phyloP scores from a whole-genome alignment of 2,329 filamentous ascomycete genomes.

The Metarhizium rileyi region DNA sequence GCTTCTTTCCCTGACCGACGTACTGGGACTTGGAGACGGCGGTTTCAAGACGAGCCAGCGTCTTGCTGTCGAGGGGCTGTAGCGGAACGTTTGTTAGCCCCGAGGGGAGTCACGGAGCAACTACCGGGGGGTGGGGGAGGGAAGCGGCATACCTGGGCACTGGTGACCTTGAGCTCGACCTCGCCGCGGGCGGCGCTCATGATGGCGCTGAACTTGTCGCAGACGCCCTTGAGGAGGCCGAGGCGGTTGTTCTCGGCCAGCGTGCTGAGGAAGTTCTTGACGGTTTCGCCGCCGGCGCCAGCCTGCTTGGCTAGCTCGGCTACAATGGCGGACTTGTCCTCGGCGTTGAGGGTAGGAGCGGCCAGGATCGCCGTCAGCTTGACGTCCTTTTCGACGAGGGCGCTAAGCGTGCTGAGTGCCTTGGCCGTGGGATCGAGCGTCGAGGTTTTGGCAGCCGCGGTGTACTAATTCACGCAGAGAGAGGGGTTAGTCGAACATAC shows the following conservation, averaged over 20 bases:
- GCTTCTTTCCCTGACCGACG: slow-evolving; percentile 86
- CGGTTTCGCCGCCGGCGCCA: slow-evolving; percentile 64
- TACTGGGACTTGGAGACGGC: slow-evolving; percentile 85
- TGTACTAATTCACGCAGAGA: slow-evolving; percentile 61
- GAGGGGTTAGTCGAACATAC: background rate
- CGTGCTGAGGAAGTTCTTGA: slow-evolving; percentile 88
- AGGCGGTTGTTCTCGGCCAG: slow-evolving; percentile 96
- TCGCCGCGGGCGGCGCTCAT: slow-evolving; percentile 87
- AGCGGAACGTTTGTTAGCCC: slow-evolving; percentile 1
- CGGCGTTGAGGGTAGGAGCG: slow-evolving; percentile 66
- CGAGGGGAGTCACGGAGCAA: too few relatives aligned
- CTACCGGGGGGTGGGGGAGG: background rate
- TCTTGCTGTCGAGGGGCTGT: slow-evolving; percentile 78
- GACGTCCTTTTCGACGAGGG: slow-evolving; percentile 68
- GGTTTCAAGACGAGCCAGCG: slow-evolving; percentile 73
- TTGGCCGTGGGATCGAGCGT: slow-evolving; percentile 77
- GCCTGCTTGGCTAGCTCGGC: slow-evolving; percentile 79
- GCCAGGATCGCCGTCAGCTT: slow-evolving; percentile 70
- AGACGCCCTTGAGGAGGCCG: slow-evolving; percentile 68
- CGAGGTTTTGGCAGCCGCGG: slow-evolving; percentile 80
- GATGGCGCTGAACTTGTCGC: slow-evolving; percentile 76
- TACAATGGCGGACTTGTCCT: slow-evolving; percentile 81
- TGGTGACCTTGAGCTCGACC: slow-evolving; percentile 86
- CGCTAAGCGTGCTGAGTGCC: slow-evolving; percentile 61
- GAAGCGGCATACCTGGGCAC: slow-evolving; percentile 57